Conservation (phyloP, 305 asterid genomes). For the Fraxinus floribunda region DNA sequence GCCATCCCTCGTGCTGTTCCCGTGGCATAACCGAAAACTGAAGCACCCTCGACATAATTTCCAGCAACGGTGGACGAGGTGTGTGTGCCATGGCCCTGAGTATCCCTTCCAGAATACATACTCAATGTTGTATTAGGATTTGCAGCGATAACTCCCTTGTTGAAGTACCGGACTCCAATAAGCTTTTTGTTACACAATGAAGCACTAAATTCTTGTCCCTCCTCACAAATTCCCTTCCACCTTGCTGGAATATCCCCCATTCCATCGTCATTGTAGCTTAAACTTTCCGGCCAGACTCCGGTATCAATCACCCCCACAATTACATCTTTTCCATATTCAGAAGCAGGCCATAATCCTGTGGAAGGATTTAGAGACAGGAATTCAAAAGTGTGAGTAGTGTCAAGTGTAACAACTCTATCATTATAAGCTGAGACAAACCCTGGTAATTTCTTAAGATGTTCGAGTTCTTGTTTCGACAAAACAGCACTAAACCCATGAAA, state of each 20-base stretch:
- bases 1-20: constrained; percentile 62
- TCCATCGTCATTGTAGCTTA: constrained; percentile 44
- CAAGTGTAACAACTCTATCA: constrained; percentile 31
- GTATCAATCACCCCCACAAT: constrained; percentile 50
- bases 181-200: constrained; percentile 47
- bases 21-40: constrained; percentile 54
- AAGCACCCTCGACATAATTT: constrained; percentile 36
- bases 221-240: constrained; percentile 53
- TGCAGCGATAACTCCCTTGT: constrained; percentile 31
- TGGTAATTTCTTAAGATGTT: constrained; percentile 27
- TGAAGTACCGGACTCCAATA: constrained; percentile 41
- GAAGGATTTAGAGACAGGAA: constrained; percentile 34
- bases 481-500: constrained; percentile 47
- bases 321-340: constrained; percentile 44
- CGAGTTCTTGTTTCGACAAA: constrained; percentile 33
- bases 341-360: constrained; percentile 54
- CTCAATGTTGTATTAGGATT: constrained; percentile 28
- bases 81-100: constrained; percentile 52
- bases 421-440: constrained; percentile 46
- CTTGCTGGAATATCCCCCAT: constrained; percentile 38
- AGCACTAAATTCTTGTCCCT: constrained; percentile 41
- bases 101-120: constrained; percentile 48
- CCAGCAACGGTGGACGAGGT: constrained; percentile 51
- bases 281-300: constrained; percentile 54
- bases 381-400: constrained; percentile 46